Conservation (phyloP, 345 rosid species). For the Stellera chamaejasme region DNA sequence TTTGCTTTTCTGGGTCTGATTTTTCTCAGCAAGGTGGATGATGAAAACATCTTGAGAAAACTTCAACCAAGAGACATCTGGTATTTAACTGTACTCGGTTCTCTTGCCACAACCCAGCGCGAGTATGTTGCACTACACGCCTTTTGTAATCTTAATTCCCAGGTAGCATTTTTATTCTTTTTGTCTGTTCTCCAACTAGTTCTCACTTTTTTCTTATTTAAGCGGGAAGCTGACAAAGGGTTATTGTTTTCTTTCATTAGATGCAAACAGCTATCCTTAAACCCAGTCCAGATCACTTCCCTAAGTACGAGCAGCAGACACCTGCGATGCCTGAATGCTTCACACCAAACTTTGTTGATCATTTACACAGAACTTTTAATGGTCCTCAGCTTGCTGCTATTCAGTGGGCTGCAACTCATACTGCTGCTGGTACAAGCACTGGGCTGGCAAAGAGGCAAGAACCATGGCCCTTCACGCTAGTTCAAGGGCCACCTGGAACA, state of each 20-base stretch:
- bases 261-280: conserved; percentile 94
- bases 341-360: conserved; percentile 71
- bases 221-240: conserved; percentile 13
- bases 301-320: conserved; percentile 81
- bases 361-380: conserved; percentile 75
- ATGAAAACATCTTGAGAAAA: conserved; percentile 82
- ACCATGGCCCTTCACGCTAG: conserved; percentile 99
- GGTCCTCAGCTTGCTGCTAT: conserved; percentile 92
- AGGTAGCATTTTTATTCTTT: conserved; percentile 43
- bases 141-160: conserved; percentile 88
- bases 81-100: conserved; percentile 93
- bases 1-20: neutral
- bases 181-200: conserved; percentile 12
- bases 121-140: conserved; percentile 99
- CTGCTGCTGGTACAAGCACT: conserved; percentile 98
- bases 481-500: conserved; percentile 99
- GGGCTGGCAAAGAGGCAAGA: conserved; percentile 75
- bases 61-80: conserved; percentile 76
- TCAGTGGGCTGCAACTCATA: conserved; percentile 98
- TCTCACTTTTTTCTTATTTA: conserved; percentile 2
- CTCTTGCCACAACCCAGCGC: conserved; percentile 98
- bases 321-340: conserved; percentile 97
- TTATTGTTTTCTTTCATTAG: conserved; percentile 24
- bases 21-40: conserved; percentile 59
- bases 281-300: conserved; percentile 91